These are phyloP conservation scores for Lactifluus hygrophoroides DNA, from an alignment of 768 basidiomycete species.

Conservation along the genomic window DNA sequence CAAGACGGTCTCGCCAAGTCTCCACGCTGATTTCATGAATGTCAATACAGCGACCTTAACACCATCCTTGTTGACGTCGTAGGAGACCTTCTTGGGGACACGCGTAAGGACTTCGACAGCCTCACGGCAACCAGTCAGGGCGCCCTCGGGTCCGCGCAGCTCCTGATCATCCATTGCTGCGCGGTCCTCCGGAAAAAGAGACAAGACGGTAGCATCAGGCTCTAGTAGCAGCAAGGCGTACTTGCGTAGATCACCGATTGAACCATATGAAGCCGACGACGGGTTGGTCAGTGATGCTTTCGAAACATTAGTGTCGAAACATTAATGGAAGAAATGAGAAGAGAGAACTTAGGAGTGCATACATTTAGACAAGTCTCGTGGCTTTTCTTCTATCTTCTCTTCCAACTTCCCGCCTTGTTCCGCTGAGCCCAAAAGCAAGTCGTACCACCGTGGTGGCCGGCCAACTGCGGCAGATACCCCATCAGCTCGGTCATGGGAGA, in stretches of 20 bases:
- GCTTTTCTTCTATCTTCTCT: slow-evolving; percentile 12
- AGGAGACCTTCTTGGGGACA: slow-evolving; percentile 87
- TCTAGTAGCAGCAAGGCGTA: slow-evolving; percentile 16
- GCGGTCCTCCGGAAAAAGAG: slow-evolving; percentile 1
- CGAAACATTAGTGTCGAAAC: background rate
- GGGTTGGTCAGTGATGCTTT: background rate
- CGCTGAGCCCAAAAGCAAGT: slow-evolving; percentile 10
- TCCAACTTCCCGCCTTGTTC: slow-evolving; percentile 9
- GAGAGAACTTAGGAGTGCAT: background rate
- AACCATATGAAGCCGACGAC: slow-evolving; percentile 1
- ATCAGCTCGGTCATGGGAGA: background rate
- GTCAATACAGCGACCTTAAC: slow-evolving; percentile 85
- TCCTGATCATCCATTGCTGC: slow-evolving; percentile 19
- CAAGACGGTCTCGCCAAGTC: slow-evolving; percentile 86
- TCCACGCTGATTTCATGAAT: slow-evolving; percentile 83
- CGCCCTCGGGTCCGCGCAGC: slow-evolving; percentile 28
- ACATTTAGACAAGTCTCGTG: slow-evolving; percentile 9
- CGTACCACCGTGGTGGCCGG: slow-evolving; percentile 8
- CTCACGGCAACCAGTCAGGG: slow-evolving; percentile 68
- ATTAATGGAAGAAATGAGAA: background rate
- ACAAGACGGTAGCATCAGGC: slow-evolving; percentile 5
- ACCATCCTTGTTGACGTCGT: slow-evolving; percentile 92
- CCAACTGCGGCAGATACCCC: background rate
- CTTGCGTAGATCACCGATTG: slow-evolving; percentile 12
- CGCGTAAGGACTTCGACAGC: slow-evolving; percentile 88